A percentile compares a stretch with the other conserved stretches of the same genome.
These are phyloP conservation scores for Paraconiothyrium sp. DNA, from an alignment of 2,329 filamentous ascomycete genomes.

Conservation along the genomic window DNA sequence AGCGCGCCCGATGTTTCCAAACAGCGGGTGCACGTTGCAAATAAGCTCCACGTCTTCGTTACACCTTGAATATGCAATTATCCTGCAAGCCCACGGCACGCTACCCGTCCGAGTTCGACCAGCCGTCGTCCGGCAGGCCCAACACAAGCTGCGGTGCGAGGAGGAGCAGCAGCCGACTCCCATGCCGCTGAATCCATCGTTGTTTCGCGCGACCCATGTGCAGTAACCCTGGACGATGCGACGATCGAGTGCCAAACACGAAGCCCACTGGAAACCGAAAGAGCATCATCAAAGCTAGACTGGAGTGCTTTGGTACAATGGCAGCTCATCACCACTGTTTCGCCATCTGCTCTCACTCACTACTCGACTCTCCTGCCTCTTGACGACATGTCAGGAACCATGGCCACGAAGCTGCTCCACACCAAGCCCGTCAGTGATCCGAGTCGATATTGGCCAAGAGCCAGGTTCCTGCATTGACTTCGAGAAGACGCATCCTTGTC, in stretches of 20 bases:
- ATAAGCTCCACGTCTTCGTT: conserved; percentile 1
- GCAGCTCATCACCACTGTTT: neutral
- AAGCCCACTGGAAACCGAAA: neutral
- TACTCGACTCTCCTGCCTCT: neutral
- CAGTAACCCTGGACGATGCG: neutral
- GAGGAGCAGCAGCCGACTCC: neutral
- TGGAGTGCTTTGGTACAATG: neutral
- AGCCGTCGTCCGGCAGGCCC: neutral
- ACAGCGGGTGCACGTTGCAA: neutral
- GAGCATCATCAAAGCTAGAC: neutral
- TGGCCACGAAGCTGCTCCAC: neutral
- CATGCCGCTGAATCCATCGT: conserved; percentile 8
- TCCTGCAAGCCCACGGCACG: neutral
- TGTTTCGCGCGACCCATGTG: conserved; percentile 1
- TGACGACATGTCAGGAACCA: neutral
- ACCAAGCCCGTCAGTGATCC: neutral
- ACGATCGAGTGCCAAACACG: neutral
- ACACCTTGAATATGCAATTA: neutral
- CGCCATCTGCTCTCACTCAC: neutral
- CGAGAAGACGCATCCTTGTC: neutral
- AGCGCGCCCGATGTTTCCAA: neutral
- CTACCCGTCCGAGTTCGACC: neutral
- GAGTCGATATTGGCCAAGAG: conserved; percentile 7
- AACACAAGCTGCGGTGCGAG: conserved; percentile 7
- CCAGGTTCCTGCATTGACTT: conserved; percentile 8